Conservation (phyloP, 2,329 filamentous ascomycete species). For the Botryotinia convoluta region DNA sequence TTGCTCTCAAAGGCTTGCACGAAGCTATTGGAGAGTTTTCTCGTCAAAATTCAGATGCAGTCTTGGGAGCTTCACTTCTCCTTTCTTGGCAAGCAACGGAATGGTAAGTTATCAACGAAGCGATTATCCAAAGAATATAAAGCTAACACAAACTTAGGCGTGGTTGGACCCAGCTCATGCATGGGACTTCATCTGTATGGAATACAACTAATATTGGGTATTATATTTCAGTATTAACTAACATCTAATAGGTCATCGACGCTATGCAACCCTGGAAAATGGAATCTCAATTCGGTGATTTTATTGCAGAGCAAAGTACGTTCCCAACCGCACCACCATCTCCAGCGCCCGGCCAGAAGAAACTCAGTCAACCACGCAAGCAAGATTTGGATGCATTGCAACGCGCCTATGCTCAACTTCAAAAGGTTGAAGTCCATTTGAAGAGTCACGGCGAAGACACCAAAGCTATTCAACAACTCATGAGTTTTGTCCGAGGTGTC, state of each 20-base stretch:
- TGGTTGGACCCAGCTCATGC: conserved; percentile 89
- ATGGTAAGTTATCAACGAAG: conserved; percentile 64
- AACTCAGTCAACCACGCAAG: conserved; percentile 59
- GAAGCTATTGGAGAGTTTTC: conserved; percentile 85
- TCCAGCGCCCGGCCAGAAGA: conserved; percentile 57
- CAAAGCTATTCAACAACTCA: conserved; percentile 65
- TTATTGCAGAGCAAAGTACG: conserved; percentile 76
- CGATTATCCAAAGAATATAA: conserved; percentile 26
- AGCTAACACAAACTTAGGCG: conserved; percentile 57
- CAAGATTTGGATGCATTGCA: conserved; percentile 70
- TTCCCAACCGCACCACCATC: conserved; percentile 66
- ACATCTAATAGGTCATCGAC: conserved; percentile 66
- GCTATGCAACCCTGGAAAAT: conserved; percentile 91
- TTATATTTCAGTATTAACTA: conserved; percentile 29
- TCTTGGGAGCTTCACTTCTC: conserved; percentile 85
- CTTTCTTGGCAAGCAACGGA: conserved; percentile 96
- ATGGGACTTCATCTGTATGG: conserved; percentile 83
- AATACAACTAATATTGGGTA: background rate
- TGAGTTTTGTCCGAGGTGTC: conserved; percentile 69
- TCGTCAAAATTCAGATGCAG: conserved; percentile 81
- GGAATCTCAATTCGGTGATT: conserved; percentile 80
- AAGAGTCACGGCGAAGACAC: conserved; percentile 68
- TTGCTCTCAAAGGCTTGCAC: conserved; percentile 83
- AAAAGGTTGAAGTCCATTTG: conserved; percentile 65
- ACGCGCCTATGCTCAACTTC: conserved; percentile 63